A percentile compares a stretch with the other conserved stretches of the same genome.
These are phyloP conservation scores for Fusarium ambrosium DNA, from an alignment of 2,329 filamentous ascomycete genomes.

Conservation along the genomic window DNA sequence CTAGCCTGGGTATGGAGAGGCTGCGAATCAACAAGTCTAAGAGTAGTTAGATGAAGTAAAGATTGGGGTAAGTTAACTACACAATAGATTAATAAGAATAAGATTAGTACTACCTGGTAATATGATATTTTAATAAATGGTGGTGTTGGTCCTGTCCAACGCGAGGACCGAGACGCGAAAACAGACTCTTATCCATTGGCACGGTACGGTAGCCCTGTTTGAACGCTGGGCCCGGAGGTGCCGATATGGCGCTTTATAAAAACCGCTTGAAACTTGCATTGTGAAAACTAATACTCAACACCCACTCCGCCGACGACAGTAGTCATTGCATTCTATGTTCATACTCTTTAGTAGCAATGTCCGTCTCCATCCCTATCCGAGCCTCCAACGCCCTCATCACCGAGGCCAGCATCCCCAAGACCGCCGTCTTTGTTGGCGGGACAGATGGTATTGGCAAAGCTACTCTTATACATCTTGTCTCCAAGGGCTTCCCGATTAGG, in stretches of 20 bases:
- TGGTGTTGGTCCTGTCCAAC: neutral
- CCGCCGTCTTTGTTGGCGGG: neutral
- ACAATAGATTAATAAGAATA: neutral
- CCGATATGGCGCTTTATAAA: neutral
- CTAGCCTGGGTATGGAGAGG: conserved; percentile 37
- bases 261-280: neutral
- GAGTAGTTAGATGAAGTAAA: conserved; percentile 1
- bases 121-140: neutral
- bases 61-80: neutral
- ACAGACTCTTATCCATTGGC: neutral
- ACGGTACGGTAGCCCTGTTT: neutral
- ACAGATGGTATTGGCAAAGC: neutral
- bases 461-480: neutral
- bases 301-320: neutral
- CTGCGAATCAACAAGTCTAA: conserved; percentile 24
- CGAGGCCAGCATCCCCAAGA: neutral
- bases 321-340: neutral
- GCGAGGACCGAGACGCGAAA: neutral
- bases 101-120: neutral
- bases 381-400: neutral
- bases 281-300: neutral
- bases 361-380: neutral
- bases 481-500: neutral
- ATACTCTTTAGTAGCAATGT: neutral
- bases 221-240: neutral